These are phyloP conservation scores for Mesotaenium endlicherianum DNA, from an alignment of 139 green algal species.

Conservation along the genomic window DNA sequence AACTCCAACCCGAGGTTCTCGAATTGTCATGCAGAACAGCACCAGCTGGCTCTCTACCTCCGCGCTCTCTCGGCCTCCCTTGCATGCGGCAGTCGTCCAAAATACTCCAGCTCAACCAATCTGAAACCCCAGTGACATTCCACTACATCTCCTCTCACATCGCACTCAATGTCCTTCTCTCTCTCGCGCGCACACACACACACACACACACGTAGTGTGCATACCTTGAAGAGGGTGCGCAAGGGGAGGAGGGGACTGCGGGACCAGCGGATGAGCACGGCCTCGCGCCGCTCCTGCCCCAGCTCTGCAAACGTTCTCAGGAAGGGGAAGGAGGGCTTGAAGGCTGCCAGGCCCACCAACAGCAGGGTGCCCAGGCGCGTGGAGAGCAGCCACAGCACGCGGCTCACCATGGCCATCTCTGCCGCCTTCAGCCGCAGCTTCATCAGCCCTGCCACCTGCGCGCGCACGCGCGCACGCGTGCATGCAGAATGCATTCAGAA, in stretches of 20 bases:
- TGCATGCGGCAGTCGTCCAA: neutral
- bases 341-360: neutral
- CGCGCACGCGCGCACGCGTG: too few species aligned
- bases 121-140: too few species aligned
- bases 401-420: neutral
- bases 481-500: too few species aligned
- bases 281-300: constrained; percentile 6
- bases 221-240: constrained; percentile 30
- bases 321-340: neutral
- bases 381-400: constrained; percentile 7
- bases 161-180: constrained; percentile 31
- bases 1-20: too few species aligned
- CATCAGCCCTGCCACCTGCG: constrained; percentile 6
- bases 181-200: too few species aligned
- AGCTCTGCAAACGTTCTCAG: constrained; percentile 7
- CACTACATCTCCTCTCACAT: neutral
- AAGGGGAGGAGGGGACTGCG: neutral
- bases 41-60: too few species aligned
- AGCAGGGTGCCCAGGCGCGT: constrained; percentile 24
- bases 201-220: too few species aligned
- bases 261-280: neutral
- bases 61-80: too few species aligned
- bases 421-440: neutral
- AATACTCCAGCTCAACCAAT: neutral
- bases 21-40: too few species aligned